phyloP scores from a whole-genome alignment of 2,329 filamentous ascomycete genomes.

The Phaeosphaeriaceae sp. region DNA sequence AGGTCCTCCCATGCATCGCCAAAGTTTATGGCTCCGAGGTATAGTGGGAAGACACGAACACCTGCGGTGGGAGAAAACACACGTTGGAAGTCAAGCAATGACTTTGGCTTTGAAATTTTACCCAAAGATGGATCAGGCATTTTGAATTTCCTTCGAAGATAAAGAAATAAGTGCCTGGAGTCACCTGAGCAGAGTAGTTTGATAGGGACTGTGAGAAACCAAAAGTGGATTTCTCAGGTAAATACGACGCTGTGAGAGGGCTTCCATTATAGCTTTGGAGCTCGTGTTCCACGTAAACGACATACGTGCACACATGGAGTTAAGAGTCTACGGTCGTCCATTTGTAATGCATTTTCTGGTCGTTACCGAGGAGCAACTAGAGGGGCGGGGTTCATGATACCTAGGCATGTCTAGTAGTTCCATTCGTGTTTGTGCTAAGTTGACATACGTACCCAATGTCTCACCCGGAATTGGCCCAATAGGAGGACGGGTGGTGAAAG shows the following conservation, averaged over 20 bases:
- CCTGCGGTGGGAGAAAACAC: conserved; percentile 59
- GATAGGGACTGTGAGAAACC: too few relatives aligned
- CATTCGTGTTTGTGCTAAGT: too few relatives aligned
- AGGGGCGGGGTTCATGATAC: too few relatives aligned
- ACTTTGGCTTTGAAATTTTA: conserved; percentile 34
- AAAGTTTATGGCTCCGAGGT: conserved; percentile 63
- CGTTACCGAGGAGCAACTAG: too few relatives aligned
- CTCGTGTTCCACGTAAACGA: neutral
- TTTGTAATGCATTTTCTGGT: neutral
- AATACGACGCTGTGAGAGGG: too few relatives aligned
- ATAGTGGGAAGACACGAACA: conserved; percentile 61
- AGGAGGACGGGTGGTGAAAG: too few relatives aligned
- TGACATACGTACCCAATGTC: too few relatives aligned
- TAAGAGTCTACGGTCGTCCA: neutral
- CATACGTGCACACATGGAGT: neutral
- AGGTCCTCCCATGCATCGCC: conserved; percentile 55
- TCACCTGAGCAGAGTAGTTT: neutral
- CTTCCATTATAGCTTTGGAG: neutral
- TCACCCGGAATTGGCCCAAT: too few relatives aligned
- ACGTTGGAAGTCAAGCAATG: conserved; percentile 59
- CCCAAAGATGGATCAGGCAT: conserved; percentile 35
- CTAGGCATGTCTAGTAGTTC: too few relatives aligned
- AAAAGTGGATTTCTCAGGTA: too few relatives aligned
- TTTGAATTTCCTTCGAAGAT: neutral
- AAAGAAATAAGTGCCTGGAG: neutral